Evolutionary conservation across 73 alveolate species (phyloP).

Genomic region (Paramecium pentaurelia): DNA sequence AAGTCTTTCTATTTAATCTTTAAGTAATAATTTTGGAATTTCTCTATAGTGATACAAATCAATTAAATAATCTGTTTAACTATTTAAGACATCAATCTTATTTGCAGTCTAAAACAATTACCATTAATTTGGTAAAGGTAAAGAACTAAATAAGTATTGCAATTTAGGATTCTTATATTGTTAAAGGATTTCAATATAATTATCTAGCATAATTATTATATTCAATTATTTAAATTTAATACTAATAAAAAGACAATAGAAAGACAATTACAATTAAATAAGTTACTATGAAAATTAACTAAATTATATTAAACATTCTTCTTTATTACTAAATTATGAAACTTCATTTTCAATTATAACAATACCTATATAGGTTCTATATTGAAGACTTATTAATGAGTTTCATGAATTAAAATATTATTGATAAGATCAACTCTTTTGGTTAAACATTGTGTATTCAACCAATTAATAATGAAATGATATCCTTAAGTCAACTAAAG

Average conservation of each 20-base stretch:
- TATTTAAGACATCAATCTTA: not conserved
- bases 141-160: not conserved
- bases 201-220: slow-evolving; percentile 1
- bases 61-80: slow-evolving; percentile 11
- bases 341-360: not conserved
- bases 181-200: slow-evolving; percentile 1
- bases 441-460: not conserved
- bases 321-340: no score
- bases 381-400: not conserved
- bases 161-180: slow-evolving; percentile 33
- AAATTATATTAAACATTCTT: not conserved
- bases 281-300: not conserved
- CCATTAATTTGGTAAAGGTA: slow-evolving; percentile 3
- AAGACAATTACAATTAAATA: no score
- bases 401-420: slow-evolving; percentile 23
- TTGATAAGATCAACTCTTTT: not conserved
- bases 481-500: not conserved
- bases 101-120: not conserved
- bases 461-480: not conserved
- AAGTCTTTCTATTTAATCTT: not conserved
- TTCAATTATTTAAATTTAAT: not conserved
- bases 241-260: not conserved
- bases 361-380: not conserved
- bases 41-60: slow-evolving; percentile 33
- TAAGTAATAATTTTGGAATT: not conserved